Evolutionary conservation across 2,329 filamentous ascomycete genomes (phyloP).

Genomic region (Xylariaceae sp.): DNA sequence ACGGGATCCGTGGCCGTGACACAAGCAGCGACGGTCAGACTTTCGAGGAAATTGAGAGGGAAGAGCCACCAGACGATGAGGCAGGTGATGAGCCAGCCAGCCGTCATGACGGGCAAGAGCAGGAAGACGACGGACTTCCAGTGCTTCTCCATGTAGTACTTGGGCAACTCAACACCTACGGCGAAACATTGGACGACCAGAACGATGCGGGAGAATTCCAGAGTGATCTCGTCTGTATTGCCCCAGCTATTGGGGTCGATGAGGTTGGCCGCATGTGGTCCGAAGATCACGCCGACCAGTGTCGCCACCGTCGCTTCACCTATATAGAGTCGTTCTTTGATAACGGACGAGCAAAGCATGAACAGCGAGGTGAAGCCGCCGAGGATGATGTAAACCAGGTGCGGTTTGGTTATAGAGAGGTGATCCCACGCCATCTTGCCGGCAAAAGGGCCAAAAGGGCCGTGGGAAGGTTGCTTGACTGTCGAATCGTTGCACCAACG

Average conservation of each 20-base stretch:
- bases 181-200: constrained; percentile 90
- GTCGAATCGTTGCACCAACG: constrained; percentile 1
- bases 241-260: constrained; percentile 75
- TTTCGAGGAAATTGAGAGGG: constrained; percentile 80
- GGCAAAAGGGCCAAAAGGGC: constrained; percentile 8
- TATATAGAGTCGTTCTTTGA: constrained; percentile 98
- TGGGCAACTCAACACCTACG: constrained; percentile 83
- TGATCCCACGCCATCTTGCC: constrained; percentile 69
- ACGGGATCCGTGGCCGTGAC: constrained; percentile 97
- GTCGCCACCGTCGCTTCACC: constrained; percentile 95
- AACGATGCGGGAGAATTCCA: constrained; percentile 85
- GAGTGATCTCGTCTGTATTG: constrained; percentile 76
- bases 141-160: constrained; percentile 95
- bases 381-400: constrained; percentile 97
- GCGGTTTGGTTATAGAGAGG: constrained; percentile 82
- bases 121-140: constrained; percentile 89
- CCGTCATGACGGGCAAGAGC: constrained; percentile 93
- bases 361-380: constrained; percentile 97
- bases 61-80: constrained; percentile 93
- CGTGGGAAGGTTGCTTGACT: constrained; percentile 1
- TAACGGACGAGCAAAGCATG: constrained; percentile 96
- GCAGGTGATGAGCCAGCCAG: constrained; percentile 88
- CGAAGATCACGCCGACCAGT: constrained; percentile 81
- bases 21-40: constrained; percentile 80
- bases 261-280: constrained; percentile 74